Evolutionary conservation across 257 asterid genomes (phyloP).

Genomic region (Leonotis leonurus): DNA sequence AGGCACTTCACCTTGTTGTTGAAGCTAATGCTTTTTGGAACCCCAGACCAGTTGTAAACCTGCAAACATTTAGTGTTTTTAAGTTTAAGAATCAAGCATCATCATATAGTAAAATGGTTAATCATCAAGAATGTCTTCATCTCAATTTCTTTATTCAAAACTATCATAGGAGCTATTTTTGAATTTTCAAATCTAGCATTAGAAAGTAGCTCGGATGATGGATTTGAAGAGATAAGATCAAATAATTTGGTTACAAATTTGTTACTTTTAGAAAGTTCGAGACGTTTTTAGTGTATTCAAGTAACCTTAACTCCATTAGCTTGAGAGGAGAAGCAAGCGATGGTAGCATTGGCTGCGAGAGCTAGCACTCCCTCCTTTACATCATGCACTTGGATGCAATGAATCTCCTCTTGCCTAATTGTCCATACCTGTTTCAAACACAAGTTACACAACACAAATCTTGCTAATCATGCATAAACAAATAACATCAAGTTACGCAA

Average conservation of each 20-base stretch:
- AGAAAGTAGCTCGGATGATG: too few species aligned
- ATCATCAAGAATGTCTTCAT: too few species aligned
- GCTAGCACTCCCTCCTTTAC: conserved; percentile 59
- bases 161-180: too few species aligned
- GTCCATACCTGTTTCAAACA: conserved; percentile 55
- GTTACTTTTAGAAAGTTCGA: too few species aligned
- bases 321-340: conserved; percentile 63
- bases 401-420: conserved; percentile 67
- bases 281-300: background rate
- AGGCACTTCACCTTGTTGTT: conserved; percentile 65
- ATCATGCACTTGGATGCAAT: conserved; percentile 70
- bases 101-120: too few species aligned
- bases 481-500: background rate
- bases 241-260: too few species aligned
- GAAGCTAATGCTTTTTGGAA: conserved; percentile 49
- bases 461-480: background rate
- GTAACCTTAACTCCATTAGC: conserved; percentile 67
- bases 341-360: conserved; percentile 44
- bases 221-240: too few species aligned
- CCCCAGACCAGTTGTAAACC: conserved; percentile 77
- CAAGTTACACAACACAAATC: background rate
- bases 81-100: background rate
- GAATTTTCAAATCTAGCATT: too few species aligned
- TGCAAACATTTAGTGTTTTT: conserved; percentile 20
- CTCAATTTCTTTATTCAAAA: too few species aligned